phyloP scores from a whole-genome alignment of 768 basidiomycete species.

The Lentinula aciculospora region DNA sequence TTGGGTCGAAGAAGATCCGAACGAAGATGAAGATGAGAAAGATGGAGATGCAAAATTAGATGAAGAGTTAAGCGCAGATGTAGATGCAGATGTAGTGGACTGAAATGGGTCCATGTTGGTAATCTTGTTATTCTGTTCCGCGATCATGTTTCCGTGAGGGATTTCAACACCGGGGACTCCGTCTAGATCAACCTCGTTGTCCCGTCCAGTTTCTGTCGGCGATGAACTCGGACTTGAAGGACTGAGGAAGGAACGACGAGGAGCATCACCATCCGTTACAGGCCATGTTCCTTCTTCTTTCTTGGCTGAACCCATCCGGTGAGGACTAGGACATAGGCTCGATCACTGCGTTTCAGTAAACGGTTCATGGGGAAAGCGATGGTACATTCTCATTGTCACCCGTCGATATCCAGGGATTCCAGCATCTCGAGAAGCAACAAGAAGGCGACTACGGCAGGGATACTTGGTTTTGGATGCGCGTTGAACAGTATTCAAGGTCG shows the following conservation, averaged over 20 bases:
- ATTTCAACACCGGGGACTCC: background rate
- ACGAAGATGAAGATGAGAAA: background rate
- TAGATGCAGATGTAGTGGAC: background rate
- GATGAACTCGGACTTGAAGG: background rate
- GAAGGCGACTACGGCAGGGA: conserved; percentile 39
- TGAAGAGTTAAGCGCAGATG: background rate
- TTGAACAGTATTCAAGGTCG: conserved; percentile 26
- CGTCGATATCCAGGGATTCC: background rate
- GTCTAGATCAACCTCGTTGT: background rate
- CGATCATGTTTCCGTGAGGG: background rate
- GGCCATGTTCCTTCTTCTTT: background rate
- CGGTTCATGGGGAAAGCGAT: conserved; percentile 37
- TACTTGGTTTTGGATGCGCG: conserved; percentile 34
- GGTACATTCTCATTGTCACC: conserved; percentile 25
- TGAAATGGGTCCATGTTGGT: background rate
- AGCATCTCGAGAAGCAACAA: conserved; percentile 37
- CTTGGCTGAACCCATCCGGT: background rate
- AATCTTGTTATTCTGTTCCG: background rate
- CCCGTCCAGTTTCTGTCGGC: background rate
- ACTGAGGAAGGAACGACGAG: background rate
- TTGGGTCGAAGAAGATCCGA: background rate
- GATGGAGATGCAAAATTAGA: background rate
- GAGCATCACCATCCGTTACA: background rate
- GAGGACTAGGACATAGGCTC: background rate
- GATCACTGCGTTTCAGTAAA: conserved; percentile 24